Percentiles rank a stretch among this genome's conserved stretches.
phyloP scores from a whole-genome alignment of 2,329 filamentous ascomycete genomes.

The Phaeoacremonium minimum region DNA sequence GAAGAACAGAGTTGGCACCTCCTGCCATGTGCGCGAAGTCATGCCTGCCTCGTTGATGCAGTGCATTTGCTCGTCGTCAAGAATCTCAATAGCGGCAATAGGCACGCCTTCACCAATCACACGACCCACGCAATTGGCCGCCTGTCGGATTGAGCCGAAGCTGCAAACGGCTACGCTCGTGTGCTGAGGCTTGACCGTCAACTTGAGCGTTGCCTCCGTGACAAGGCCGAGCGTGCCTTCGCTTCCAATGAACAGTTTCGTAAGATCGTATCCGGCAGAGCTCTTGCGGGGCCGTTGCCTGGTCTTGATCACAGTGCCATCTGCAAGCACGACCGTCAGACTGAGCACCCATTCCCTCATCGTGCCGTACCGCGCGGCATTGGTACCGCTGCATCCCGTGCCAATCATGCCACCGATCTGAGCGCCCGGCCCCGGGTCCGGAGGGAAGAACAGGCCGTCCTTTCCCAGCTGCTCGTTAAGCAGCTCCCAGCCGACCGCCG shows the following conservation, averaged over 20 bases:
- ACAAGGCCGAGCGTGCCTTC: conserved; percentile 90
- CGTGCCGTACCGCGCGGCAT: conserved; percentile 79
- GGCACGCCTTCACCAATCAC: conserved; percentile 80
- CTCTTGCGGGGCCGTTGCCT: conserved; percentile 52
- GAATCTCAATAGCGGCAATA: conserved; percentile 86
- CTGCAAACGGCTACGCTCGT: conserved; percentile 74
- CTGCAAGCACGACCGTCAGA: conserved; percentile 76
- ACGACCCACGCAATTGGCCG: conserved; percentile 73
- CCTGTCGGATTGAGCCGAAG: conserved; percentile 57
- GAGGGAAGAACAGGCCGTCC: conserved; percentile 76
- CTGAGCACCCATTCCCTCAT: conserved; percentile 87
- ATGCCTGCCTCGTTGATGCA: conserved; percentile 62
- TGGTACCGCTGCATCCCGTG: conserved; percentile 66
- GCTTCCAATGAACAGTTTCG: conserved; percentile 82
- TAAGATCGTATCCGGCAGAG: conserved; percentile 88
- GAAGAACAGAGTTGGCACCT: conserved; percentile 77
- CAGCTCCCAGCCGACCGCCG: conserved; percentile 73
- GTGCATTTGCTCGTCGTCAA: conserved; percentile 87
- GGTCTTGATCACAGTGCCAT: conserved; percentile 86
- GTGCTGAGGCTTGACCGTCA: conserved; percentile 75
- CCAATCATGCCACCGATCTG: conserved; percentile 81
- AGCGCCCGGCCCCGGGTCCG: conserved; percentile 78
- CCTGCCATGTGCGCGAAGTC: conserved; percentile 64
- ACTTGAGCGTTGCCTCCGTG: conserved; percentile 84
- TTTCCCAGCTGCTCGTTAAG: conserved; percentile 67